phyloP scores from a whole-genome alignment of 306 rosid genomes.

The Fragaria nilgerrensis region DNA sequence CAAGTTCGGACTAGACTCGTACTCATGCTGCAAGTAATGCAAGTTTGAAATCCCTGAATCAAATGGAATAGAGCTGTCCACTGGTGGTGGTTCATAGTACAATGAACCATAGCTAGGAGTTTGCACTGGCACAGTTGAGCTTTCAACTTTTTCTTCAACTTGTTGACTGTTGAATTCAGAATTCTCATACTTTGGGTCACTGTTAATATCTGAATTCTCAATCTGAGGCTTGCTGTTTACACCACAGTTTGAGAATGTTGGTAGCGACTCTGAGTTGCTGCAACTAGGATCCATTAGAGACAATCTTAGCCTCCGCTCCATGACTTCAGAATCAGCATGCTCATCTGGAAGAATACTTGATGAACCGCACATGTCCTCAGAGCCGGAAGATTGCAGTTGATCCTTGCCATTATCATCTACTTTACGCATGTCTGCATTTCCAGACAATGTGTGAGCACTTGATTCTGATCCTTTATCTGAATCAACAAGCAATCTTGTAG shows the following conservation, averaged over 20 bases:
- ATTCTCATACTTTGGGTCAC: slow-evolving; percentile 19
- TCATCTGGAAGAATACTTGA: slow-evolving; percentile 56
- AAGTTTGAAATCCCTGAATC: slow-evolving; percentile 49
- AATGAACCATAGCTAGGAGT: slow-evolving; percentile 58
- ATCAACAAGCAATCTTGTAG: slow-evolving; percentile 39
- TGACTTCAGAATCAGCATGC: slow-evolving; percentile 64
- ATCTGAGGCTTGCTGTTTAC: slow-evolving; percentile 27
- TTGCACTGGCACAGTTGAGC: slow-evolving; percentile 43
- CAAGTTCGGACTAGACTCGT: slow-evolving; percentile 38
- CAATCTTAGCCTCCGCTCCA: slow-evolving; percentile 46
- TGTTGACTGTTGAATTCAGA: slow-evolving; percentile 31
- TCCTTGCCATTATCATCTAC: slow-evolving; percentile 57
- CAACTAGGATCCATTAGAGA: slow-evolving; percentile 43
- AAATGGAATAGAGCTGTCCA: slow-evolving; percentile 48
- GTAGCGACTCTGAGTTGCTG: slow-evolving; percentile 46
- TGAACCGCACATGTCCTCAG: slow-evolving; percentile 52
- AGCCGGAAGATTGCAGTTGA: slow-evolving; percentile 56
- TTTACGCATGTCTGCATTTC: slow-evolving; percentile 48
- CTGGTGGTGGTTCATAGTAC: slow-evolving; percentile 69
- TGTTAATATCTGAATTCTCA: slow-evolving; percentile 34
- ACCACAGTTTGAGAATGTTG: slow-evolving; percentile 37
- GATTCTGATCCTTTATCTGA: slow-evolving; percentile 58
- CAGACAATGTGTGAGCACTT: slow-evolving; percentile 68
- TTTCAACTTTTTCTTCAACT: slow-evolving; percentile 39
- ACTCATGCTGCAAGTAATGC: slow-evolving; percentile 47